A percentile compares a stretch with the other conserved stretches of the same genome.
These are phyloP conservation scores for Xylaria curta DNA, from an alignment of 495 filamentous ascomycete species.

Conservation along the genomic window DNA sequence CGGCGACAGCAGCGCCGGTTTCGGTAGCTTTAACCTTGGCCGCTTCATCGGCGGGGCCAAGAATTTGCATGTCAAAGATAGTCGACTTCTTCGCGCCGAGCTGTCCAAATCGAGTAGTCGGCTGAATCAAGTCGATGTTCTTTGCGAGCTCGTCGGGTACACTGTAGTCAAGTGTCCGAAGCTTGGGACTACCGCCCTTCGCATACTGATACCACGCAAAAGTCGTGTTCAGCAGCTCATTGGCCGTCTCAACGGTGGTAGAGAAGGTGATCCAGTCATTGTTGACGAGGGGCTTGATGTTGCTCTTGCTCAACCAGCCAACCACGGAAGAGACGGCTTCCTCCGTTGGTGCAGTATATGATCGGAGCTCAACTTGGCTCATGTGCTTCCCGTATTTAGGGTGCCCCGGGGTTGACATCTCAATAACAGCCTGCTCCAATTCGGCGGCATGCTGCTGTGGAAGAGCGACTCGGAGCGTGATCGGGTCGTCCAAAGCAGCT, in stretches of 20 bases:
- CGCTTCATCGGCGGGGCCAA: constrained; percentile 32
- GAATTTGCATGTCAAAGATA: constrained; percentile 45
- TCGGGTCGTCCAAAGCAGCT: constrained; percentile 39
- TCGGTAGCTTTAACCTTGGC: constrained; percentile 14
- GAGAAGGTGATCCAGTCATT: constrained; percentile 58
- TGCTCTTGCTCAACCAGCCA: constrained; percentile 53
- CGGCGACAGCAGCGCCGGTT: constrained; percentile 21
- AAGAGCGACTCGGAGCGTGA: constrained; percentile 51
- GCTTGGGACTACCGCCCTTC: constrained; percentile 37
- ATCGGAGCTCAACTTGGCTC: constrained; percentile 51
- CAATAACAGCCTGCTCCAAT: constrained; percentile 53
- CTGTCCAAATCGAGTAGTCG: constrained; percentile 62
- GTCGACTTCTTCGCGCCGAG: constrained; percentile 39
- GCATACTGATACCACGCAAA: constrained; percentile 52
- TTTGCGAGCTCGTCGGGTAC: constrained; percentile 56
- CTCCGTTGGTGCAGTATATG: constrained; percentile 52
- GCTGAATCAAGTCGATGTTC: constrained; percentile 64
- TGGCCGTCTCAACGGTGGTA: constrained; percentile 54
- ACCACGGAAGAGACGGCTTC: constrained; percentile 45
- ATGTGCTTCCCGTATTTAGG: constrained; percentile 58
- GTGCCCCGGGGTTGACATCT: constrained; percentile 58
- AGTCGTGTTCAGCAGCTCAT: constrained; percentile 55
- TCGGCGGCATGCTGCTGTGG: constrained; percentile 58
- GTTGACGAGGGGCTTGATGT: constrained; percentile 48
- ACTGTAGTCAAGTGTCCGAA: constrained; percentile 66